phyloP scores from a whole-genome alignment of 1,139 yeast genomes.

The Taphrina betulina region DNA sequence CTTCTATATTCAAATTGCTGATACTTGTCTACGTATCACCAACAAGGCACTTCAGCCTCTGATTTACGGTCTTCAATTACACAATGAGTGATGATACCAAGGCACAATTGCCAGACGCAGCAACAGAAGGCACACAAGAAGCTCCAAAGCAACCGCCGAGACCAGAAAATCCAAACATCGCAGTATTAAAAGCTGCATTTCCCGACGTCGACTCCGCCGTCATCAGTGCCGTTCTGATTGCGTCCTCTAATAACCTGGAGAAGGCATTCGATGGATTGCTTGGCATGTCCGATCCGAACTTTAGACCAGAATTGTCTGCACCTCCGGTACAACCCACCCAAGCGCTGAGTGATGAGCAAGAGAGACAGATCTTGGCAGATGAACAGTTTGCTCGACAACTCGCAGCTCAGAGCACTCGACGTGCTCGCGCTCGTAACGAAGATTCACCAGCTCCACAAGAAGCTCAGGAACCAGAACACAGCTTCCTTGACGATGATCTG shows the following conservation, averaged over 20 bases:
- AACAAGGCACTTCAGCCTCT: too few species aligned
- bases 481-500: constrained; percentile 61
- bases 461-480: constrained; percentile 43
- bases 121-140: too few species aligned
- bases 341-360: constrained; percentile 33
- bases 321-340: constrained; percentile 43
- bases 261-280: constrained; percentile 86
- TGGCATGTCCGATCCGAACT: constrained; percentile 73
- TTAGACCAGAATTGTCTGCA: constrained; percentile 52
- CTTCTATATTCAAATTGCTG: too few species aligned
- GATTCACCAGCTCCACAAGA: constrained; percentile 42
- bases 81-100: too few species aligned
- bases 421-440: constrained; percentile 40
- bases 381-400: constrained; percentile 78
- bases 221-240: constrained; percentile 76
- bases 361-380: constrained; percentile 64
- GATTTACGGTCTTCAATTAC: too few species aligned
- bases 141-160: too few species aligned
- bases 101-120: too few species aligned
- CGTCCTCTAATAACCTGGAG: constrained; percentile 75
- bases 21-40: too few species aligned
- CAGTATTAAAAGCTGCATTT: constrained; percentile 64
- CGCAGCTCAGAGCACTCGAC: constrained; percentile 63
- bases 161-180: constrained; percentile 26
- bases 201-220: constrained; percentile 70